Evolutionary conservation across 208 protist genomes (phyloP), one percentile per base, ranked within the genome.

Genomic region (Tetramitus jugosus): DNA sequence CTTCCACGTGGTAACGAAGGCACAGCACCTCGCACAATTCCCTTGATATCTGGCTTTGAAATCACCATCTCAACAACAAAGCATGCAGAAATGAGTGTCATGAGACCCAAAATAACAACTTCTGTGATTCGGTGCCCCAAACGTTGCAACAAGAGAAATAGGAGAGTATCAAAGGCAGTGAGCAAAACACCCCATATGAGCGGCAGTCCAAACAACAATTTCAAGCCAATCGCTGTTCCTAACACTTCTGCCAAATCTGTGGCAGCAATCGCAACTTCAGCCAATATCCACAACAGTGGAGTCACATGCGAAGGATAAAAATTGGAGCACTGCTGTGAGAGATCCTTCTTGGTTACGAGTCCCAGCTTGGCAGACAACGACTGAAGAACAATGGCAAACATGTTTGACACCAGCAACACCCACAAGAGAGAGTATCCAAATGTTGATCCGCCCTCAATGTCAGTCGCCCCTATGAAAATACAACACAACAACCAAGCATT

Each of bases 251-350:
- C 84, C 39, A 85, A 83, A 60, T 87, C 85, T 17, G 72, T 79
- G 43, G 84, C 84, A 43, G 89, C 86, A 52, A 91, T 89, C 0
- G 87, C 84, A 0, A 89, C 33, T 79, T 91, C 88, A 35, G 83
- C 85, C 80, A 91, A 85, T 6, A 88, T 39, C 83, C 86, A 91
- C 14, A 90, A 74, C 3, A 56, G 10, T 6, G 17, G 29, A 74
- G 31, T 31, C 8, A 60, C 3, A 56, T 31, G 37, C 10, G 31
- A 56, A 42, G 67, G n/a, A 74, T 56, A 56, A 6, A 62, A 62
- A 62, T 62, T 62, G 10, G 4, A 7, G 17, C 67, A 74, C 8
- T 35, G 26, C 17, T 74, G 67, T 42, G 67, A 7, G 3, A 74
- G 17, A 74, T 39, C 31, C 17, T 74, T 74, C 29, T n/a, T n/a